phyloP scores from a whole-genome alignment of 176 grass and related monocot genomes.

The Dendrocalamus sinicus region DNA sequence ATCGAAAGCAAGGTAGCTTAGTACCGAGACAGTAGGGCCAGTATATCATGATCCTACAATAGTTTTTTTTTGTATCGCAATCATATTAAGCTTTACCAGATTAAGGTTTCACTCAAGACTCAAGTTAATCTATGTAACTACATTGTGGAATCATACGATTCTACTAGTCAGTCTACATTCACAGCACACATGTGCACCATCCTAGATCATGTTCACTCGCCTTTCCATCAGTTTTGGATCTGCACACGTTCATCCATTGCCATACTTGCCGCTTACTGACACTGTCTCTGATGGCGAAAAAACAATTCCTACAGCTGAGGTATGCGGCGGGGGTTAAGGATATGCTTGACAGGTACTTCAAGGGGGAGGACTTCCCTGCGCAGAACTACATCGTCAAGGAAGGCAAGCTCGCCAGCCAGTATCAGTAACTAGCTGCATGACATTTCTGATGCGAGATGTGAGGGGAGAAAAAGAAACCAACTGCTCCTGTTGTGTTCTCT shows the following conservation, averaged over 20 bases:
- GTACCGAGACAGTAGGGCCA: background rate
- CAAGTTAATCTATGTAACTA: background rate
- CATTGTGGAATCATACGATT: background rate
- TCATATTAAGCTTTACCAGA: background rate
- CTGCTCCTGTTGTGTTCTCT: background rate
- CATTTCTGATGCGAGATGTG: conserved; percentile 7
- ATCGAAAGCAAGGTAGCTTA: background rate
- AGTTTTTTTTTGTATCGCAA: background rate
- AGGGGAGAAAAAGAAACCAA: background rate
- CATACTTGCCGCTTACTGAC: background rate
- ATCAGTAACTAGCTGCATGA: conserved; percentile 37
- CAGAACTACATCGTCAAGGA: conserved; percentile 96
- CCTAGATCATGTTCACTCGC: background rate
- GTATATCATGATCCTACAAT: background rate
- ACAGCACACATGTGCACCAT: background rate
- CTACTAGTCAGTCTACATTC: background rate
- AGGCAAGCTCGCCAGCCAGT: conserved; percentile 72
- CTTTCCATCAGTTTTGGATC: background rate
- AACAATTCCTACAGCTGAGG: conserved; percentile 60
- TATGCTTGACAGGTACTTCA: conserved; percentile 90
- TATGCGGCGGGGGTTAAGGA: conserved; percentile 78
- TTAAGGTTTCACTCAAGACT: background rate
- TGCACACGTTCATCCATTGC: background rate
- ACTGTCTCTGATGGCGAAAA: background rate
- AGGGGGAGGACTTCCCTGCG: conserved; percentile 77